These are phyloP conservation scores for Saccharomyces hybrid DNA, from an alignment of 1,139 yeast species.

Conservation along the genomic window DNA sequence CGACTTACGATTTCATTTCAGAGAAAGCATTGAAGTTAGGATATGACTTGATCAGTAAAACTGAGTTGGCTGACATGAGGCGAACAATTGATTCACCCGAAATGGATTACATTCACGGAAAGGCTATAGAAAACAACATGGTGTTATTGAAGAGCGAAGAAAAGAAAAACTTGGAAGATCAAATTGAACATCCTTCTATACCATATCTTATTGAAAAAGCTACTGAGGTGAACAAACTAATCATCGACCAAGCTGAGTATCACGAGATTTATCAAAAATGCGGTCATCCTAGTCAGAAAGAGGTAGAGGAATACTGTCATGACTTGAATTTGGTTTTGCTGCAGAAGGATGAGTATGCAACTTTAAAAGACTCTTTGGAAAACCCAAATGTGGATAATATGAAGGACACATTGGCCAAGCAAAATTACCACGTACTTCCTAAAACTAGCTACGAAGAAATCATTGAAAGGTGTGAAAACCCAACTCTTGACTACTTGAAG, in stretches of 20 bases:
- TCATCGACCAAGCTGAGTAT: slow-evolving; percentile 5
- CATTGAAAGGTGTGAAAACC: no score
- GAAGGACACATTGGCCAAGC: slow-evolving; percentile 18
- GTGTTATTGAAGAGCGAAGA: not conserved
- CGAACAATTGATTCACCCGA: not conserved
- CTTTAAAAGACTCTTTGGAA: slow-evolving; percentile 6
- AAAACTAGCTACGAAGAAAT: no score
- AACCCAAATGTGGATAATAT: slow-evolving; percentile 17
- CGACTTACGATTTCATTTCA: slow-evolving; percentile 8
- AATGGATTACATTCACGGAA: not conserved
- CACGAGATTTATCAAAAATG: not conserved
- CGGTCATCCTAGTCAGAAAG: not conserved
- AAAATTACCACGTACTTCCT: no score
- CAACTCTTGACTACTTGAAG: slow-evolving; percentile 10
- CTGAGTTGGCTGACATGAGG: not conserved
- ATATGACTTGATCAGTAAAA: slow-evolving; percentile 1
- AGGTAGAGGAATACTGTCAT: not conserved
- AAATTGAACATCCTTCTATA: slow-evolving; percentile 7
- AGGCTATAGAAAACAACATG: not conserved
- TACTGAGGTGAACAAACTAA: not conserved
- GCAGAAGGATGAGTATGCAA: slow-evolving; percentile 4
- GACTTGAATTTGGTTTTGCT: not conserved
- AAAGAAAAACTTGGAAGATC: not conserved
- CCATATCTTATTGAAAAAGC: slow-evolving; percentile 24
- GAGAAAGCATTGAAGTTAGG: slow-evolving; percentile 1